phyloP scores from a whole-genome alignment of 495 filamentous ascomycete species.

The Massariosphaeria phaeospora region DNA sequence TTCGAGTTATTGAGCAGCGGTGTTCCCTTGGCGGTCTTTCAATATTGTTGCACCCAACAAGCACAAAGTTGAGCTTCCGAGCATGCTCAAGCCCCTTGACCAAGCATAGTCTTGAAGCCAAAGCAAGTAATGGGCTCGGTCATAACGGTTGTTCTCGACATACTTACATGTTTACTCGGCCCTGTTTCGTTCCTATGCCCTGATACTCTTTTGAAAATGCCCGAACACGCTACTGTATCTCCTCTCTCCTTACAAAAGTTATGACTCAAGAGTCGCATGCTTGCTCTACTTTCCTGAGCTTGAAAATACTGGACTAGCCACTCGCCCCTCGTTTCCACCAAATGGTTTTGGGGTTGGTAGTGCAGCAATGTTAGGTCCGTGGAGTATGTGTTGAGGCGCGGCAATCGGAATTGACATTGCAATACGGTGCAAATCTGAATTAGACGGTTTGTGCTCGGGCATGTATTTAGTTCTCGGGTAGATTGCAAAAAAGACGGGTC shows the following conservation, averaged over 20 bases:
- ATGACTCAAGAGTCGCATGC: constrained; percentile 1
- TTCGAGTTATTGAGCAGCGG: not conserved
- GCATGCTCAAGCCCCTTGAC: constrained; percentile 1
- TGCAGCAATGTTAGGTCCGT: constrained; percentile 1
- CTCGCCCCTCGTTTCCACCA: constrained; percentile 1
- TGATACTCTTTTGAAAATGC: not conserved
- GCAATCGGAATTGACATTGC: constrained; percentile 6
- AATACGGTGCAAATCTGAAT: constrained; percentile 10
- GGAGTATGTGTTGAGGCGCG: constrained; percentile 10
- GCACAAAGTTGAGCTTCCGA: not conserved
- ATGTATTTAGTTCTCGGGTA: constrained; percentile 24
- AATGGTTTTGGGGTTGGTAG: not conserved
- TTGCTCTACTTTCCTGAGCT: not conserved
- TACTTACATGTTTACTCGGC: constrained; percentile 17
- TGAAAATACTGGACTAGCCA: constrained; percentile 3
- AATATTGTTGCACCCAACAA: constrained; percentile 7
- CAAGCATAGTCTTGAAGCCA: constrained; percentile 6
- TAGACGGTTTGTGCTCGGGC: constrained; percentile 24
- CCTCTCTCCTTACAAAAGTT: constrained; percentile 16
- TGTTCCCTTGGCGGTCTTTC: constrained; percentile 6
- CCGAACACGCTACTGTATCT: constrained; percentile 5
- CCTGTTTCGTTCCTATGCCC: not conserved
- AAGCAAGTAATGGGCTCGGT: constrained; percentile 12
- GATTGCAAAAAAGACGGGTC: constrained; percentile 12
- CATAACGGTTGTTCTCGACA: not conserved